These are phyloP conservation scores for Pseudocercospora macadamiae DNA, from an alignment of 2,329 filamentous ascomycete species.

Conservation along the genomic window DNA sequence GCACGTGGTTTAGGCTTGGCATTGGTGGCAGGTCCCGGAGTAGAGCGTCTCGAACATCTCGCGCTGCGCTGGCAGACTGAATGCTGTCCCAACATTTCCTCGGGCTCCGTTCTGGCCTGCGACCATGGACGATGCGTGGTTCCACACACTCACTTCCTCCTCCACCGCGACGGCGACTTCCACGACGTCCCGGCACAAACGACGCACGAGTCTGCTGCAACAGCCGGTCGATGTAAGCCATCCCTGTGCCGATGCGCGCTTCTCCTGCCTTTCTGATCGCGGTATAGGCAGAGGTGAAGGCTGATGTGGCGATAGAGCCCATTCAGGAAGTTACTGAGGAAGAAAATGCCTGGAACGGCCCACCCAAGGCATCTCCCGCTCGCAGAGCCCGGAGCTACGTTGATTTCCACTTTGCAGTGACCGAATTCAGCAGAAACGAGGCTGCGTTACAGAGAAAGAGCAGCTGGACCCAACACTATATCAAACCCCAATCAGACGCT, in stretches of 20 bases:
- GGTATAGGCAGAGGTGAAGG: conserved; percentile 58
- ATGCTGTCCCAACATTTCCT: not conserved
- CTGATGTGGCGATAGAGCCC: conserved; percentile 58
- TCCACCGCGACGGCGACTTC: conserved; percentile 63
- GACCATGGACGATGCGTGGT: conserved; percentile 73
- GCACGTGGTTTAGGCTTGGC: not conserved
- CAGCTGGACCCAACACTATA: conserved; percentile 26
- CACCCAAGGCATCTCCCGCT: conserved; percentile 66
- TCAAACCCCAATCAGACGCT: conserved; percentile 27
- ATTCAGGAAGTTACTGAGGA: conserved; percentile 60
- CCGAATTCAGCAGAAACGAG: conserved; percentile 60
- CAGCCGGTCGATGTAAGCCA: conserved; percentile 50
- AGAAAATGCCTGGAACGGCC: conserved; percentile 54
- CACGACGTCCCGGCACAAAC: conserved; percentile 59
- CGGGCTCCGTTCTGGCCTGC: conserved; percentile 4
- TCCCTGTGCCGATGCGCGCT: conserved; percentile 29
- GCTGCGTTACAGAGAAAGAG: conserved; percentile 45
- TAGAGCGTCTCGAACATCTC: not conserved
- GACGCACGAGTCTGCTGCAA: conserved; percentile 69
- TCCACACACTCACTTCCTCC: conserved; percentile 64
- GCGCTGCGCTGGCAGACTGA: not conserved
- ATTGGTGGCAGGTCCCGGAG: not conserved
- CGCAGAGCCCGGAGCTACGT: conserved; percentile 76
- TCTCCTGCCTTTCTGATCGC: conserved; percentile 46
- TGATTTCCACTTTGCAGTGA: conserved; percentile 70